phyloP scores from a whole-genome alignment of 495 filamentous ascomycete species.

The Umbilicaria muhlenbergii region DNA sequence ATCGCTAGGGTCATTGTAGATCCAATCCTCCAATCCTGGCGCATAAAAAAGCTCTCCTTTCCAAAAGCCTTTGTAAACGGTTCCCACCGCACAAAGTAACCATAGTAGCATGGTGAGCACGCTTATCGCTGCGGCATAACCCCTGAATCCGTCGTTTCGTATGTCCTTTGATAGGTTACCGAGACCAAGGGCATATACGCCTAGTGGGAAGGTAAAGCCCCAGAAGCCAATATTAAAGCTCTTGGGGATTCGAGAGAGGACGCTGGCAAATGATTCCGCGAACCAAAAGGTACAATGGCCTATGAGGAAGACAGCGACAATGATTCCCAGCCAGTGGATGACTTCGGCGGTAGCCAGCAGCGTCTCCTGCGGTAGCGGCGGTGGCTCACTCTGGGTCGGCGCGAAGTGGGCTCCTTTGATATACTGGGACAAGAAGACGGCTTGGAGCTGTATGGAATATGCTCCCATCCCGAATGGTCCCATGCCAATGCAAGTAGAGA shows the following conservation, averaged over 20 bases:
- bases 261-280: neutral
- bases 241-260: slow-evolving; percentile 1
- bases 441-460: no score
- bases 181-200: slow-evolving; percentile 4
- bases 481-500: no score
- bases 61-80: neutral
- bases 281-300: slow-evolving; percentile 6
- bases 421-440: no score
- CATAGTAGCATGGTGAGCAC: slow-evolving; percentile 2
- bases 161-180: slow-evolving; percentile 1
- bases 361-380: no score
- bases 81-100: slow-evolving; percentile 4
- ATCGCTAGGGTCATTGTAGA: no score
- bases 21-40: no score
- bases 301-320: slow-evolving; percentile 4
- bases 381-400: no score
- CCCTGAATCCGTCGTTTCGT: slow-evolving; percentile 6
- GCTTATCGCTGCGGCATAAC: slow-evolving; percentile 3
- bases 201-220: slow-evolving; percentile 6
- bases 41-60: no score
- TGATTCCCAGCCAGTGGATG: slow-evolving; percentile 5
- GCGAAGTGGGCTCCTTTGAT: no score
- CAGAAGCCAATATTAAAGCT: slow-evolving; percentile 9
- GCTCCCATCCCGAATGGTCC: no score
- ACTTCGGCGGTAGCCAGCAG: no score